Base-by-base conservation (phyloP, 2,329 filamentous ascomycete genomes). In the Curvularia verruculosa region DNA sequence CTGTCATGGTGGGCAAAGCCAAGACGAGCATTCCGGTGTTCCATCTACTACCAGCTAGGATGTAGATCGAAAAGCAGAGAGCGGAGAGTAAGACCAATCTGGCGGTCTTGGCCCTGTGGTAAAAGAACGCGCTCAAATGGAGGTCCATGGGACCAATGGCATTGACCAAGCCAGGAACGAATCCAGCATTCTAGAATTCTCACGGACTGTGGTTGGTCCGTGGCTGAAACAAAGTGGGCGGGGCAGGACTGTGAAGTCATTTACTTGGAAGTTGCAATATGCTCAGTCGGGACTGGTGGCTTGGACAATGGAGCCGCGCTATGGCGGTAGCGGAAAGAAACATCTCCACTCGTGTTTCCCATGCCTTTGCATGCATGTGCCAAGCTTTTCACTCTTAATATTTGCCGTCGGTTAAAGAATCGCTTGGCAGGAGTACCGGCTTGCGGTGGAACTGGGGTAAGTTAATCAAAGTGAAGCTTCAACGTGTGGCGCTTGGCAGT, bases 221-320 rank as follows among this genome's bases (percentile, higher is more conserved):
- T 5, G 10, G 46, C 55, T 67, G 64, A 70, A 69, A 70, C 66
- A 36, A 40, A n/a, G n/a, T 36, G 43, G 47, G 54, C 36, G 49
- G 60, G 47, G 54, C 48, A 59, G 57, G 64, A 44, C 60, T 49
- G 64, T 61, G 45, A 56, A 41, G 58, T 64, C 55, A 67, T 68
- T 60, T 67, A 61, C 45, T 54, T 58, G 60, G 47, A 65, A 56
- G 54, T 61, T 60, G 65, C 61, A 67, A 71, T 68, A 62, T 65
- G 12, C 59, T 58, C 53, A 56, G 59, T 54, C 5, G 46, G 56
- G 61, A 61, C 64, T 57, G 62, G 56, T 54, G 50, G 19, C 39
- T 52, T 59, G 59, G 52, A 55, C 41, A 44, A 31, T 29, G 47
- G 53, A 53, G 45, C 29, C 36, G 39, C 54, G 51, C 49, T 55